Evolutionary conservation across 345 rosid species (phyloP).

Genomic region (Eucalyptus marginata): DNA sequence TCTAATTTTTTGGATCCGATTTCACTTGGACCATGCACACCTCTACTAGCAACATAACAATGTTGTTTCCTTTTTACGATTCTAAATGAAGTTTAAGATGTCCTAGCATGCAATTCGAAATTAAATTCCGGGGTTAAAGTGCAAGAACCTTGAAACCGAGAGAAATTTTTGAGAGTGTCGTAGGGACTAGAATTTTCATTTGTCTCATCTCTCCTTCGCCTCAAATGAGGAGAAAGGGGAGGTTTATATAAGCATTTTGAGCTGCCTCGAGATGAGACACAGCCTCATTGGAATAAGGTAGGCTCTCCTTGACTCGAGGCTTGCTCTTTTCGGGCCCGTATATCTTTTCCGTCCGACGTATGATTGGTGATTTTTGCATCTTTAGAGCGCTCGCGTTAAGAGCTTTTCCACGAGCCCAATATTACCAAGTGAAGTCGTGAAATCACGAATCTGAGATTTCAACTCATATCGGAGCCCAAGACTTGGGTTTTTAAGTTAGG

Average conservation of each 20-base stretch:
- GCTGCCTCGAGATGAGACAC: not conserved
- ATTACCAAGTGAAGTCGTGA: not conserved
- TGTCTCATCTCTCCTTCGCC: too few species aligned
- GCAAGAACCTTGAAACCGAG: too few species aligned
- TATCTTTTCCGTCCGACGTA: not conserved
- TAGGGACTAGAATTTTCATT: too few species aligned
- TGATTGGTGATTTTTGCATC: not conserved
- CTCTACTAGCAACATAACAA: too few species aligned
- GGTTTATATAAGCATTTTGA: not conserved
- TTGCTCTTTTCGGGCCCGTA: not conserved
- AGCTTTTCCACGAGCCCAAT: not conserved
- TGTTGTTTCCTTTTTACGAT: accelerated
- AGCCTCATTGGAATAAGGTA: not conserved
- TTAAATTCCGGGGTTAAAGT: too few species aligned
- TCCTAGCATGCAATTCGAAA: too few species aligned
- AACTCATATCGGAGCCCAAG: not conserved
- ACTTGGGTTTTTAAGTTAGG: not conserved
- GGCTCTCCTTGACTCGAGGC: not conserved
- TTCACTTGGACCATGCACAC: too few species aligned
- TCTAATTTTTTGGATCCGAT: too few species aligned
- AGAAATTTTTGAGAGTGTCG: too few species aligned
- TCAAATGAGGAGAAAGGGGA: not conserved
- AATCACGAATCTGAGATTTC: not conserved
- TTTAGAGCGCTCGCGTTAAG: not conserved
- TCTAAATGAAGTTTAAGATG: too few species aligned